A percentile compares a stretch with the other conserved stretches of the same genome.
phyloP scores from a whole-genome alignment of 1,284 basidiomycete species.

The Omphalotus olearius region DNA sequence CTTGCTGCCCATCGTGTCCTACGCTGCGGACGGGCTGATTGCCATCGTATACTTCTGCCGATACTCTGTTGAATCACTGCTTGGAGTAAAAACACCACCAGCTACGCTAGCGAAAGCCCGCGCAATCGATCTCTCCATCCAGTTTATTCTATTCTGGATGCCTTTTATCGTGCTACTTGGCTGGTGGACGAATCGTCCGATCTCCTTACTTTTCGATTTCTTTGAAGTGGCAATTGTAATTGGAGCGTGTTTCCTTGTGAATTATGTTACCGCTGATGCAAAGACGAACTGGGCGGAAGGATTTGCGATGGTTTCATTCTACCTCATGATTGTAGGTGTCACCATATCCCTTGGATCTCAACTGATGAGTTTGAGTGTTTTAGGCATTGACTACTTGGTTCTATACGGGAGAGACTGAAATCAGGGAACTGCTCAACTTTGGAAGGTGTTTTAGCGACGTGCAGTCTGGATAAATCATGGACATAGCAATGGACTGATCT shows the following conservation, averaged over 20 bases:
- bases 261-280: slow-evolving; percentile 64
- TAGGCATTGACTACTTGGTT: slow-evolving; percentile 53
- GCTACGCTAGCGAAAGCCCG: slow-evolving; percentile 50
- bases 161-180: slow-evolving; percentile 54
- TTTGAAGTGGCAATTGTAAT: slow-evolving; percentile 60
- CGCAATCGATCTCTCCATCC: slow-evolving; percentile 63
- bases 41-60: slow-evolving; percentile 49
- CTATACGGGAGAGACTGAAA: slow-evolving; percentile 39
- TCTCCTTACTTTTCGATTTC: slow-evolving; percentile 51
- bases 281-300: slow-evolving; percentile 72
- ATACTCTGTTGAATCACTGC: slow-evolving; percentile 28
- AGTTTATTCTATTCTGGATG: slow-evolving; percentile 67
- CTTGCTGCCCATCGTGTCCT: slow-evolving; percentile 64
- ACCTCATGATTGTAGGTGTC: slow-evolving; percentile 45
- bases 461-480: neutral
- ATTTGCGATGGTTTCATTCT: slow-evolving; percentile 56
- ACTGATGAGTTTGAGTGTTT: neutral
- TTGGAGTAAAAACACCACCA: slow-evolving; percentile 36
- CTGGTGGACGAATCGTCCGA: slow-evolving; percentile 53
- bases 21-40: slow-evolving; percentile 60
- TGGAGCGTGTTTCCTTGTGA: slow-evolving; percentile 64
- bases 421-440: slow-evolving; percentile 8
- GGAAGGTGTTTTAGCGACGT: slow-evolving; percentile 5
- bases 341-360: neutral
- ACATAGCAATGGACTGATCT: neutral